phyloP scores from a whole-genome alignment of 2,329 filamentous ascomycete species.

The Clarireedia homoeocarpa region DNA sequence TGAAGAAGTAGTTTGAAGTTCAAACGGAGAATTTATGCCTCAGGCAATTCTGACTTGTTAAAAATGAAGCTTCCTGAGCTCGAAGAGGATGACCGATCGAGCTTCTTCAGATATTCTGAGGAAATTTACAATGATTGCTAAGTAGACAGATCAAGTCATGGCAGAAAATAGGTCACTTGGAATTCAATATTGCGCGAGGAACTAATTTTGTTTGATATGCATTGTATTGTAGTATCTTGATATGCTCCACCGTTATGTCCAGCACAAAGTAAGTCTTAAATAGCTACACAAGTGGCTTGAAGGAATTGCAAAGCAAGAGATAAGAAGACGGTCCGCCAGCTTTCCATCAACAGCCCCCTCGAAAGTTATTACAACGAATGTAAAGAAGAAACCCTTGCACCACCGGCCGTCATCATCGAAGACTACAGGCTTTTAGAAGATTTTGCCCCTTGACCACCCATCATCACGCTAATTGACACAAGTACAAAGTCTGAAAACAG shows the following conservation, averaged over 20 bases:
- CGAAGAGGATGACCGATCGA: too few species aligned
- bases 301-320: conserved; percentile 17
- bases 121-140: not conserved
- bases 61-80: not conserved
- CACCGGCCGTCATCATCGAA: conserved; percentile 8
- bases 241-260: conserved; percentile 17
- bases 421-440: conserved; percentile 13
- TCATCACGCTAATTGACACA: conserved; percentile 31
- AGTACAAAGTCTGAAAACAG: conserved; percentile 19
- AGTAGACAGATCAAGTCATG: too few species aligned
- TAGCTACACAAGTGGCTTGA: conserved; percentile 10
- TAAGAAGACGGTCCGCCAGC: conserved; percentile 24
- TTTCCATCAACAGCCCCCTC: conserved; percentile 16
- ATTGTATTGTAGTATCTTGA: conserved; percentile 7
- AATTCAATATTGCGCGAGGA: not conserved
- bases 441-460: conserved; percentile 14
- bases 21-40: not conserved
- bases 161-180: not conserved
- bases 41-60: not conserved
- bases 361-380: conserved; percentile 28
- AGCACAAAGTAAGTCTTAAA: conserved; percentile 18
- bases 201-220: not conserved
- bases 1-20: not conserved
- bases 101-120: too few species aligned
- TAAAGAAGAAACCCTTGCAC: conserved; percentile 20